These are phyloP conservation scores for Rhodamnia rubescens DNA, from an alignment of 345 rosid species.

Conservation along the genomic window DNA sequence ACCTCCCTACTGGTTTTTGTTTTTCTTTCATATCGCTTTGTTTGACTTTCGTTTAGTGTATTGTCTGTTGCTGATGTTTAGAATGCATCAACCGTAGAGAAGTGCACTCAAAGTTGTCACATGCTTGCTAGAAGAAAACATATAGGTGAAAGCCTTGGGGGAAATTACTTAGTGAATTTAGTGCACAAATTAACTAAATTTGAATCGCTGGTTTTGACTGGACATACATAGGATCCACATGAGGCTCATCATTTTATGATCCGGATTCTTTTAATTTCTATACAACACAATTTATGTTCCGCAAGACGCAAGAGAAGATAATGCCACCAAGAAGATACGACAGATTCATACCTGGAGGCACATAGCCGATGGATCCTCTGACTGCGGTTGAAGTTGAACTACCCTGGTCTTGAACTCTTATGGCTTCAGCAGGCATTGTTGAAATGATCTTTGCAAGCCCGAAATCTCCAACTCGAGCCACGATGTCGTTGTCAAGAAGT, in stretches of 20 bases:
- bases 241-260: too few relatives aligned
- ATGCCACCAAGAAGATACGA: background rate
- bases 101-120: background rate
- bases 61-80: background rate
- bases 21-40: background rate
- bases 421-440: fast-evolving
- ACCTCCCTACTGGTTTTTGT: background rate
- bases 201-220: background rate
- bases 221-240: background rate
- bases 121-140: background rate
- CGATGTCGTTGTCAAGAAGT: background rate
- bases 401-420: fast-evolving
- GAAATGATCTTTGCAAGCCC: background rate
- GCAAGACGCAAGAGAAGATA: too few relatives aligned
- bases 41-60: background rate
- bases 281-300: too few relatives aligned
- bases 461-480: background rate
- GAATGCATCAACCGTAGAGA: background rate
- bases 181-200: background rate
- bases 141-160: background rate
- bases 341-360: background rate
- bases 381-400: background rate
- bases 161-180: background rate
- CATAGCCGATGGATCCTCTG: background rate
- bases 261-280: too few relatives aligned